A percentile compares a stretch with the other conserved stretches of the same genome.
Evolutionary conservation across 495 filamentous ascomycete species (phyloP).

Genomic region (Neurospora africana): DNA sequence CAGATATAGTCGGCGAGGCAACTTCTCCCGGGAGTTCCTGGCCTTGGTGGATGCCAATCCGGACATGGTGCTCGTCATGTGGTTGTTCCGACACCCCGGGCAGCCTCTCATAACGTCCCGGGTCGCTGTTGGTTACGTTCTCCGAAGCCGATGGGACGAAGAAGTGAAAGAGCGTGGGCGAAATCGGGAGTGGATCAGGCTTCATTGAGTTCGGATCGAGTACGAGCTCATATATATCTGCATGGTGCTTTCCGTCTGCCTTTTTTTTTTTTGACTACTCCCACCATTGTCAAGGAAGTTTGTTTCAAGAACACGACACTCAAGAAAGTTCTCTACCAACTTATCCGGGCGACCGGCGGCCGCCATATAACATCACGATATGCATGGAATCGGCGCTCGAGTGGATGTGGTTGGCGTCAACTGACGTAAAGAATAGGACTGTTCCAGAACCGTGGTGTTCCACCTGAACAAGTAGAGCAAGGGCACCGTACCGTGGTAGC

Average conservation of each 20-base stretch:
- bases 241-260: neutral
- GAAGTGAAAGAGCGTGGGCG: neutral
- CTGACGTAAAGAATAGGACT: neutral
- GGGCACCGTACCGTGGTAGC: neutral
- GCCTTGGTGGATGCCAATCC: neutral
- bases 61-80: neutral
- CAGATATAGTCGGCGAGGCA: neutral
- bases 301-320: neutral
- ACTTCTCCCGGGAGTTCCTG: neutral
- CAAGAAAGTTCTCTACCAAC: neutral
- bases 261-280: neutral
- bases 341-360: neutral
- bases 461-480: neutral
- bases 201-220: neutral
- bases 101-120: neutral
- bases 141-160: neutral
- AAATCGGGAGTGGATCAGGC: neutral
- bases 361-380: neutral
- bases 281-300: neutral
- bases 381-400: neutral
- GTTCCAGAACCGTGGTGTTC: neutral
- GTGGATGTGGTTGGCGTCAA: neutral
- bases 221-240: neutral
- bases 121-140: neutral
- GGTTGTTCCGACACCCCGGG: neutral